Conservation (phyloP, 2,329 filamentous ascomycete species). For the Trichoderma atroviride region DNA sequence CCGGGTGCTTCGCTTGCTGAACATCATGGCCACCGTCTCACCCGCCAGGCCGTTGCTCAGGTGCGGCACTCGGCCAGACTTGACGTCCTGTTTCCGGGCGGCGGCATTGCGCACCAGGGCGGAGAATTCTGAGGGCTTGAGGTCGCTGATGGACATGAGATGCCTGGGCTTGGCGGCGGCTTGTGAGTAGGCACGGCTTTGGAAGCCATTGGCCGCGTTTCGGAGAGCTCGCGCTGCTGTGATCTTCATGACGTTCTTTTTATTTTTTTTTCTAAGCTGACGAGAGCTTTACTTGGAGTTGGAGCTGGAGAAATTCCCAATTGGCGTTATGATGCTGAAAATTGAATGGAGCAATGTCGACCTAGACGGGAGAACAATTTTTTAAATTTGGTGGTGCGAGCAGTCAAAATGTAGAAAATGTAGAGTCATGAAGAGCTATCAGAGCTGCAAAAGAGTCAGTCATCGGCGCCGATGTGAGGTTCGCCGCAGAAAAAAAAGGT, state of each 20-base stretch:
- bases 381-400: background rate
- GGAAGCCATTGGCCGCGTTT: slow-evolving; percentile 41
- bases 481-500: background rate
- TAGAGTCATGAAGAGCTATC: slow-evolving; percentile 17
- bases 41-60: slow-evolving; percentile 67
- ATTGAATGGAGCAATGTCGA: background rate
- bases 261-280: background rate
- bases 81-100: slow-evolving; percentile 74
- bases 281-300: background rate
- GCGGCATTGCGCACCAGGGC: slow-evolving; percentile 82
- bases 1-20: slow-evolving; percentile 92
- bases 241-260: slow-evolving; percentile 37
- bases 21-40: slow-evolving; percentile 90
- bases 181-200: slow-evolving; percentile 50
- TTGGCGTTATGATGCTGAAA: background rate
- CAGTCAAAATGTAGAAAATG: background rate
- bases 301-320: background rate
- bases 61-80: slow-evolving; percentile 60
- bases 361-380: background rate
- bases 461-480: slow-evolving; percentile 15
- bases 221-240: slow-evolving; percentile 40
- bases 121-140: slow-evolving; percentile 77
- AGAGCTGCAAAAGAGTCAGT: background rate
- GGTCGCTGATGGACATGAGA: slow-evolving; percentile 87
- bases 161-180: slow-evolving; percentile 64